A percentile compares a stretch with the other conserved stretches of the same genome.
Conservation (phyloP, 2,329 filamentous ascomycete species). For the Penicillium sclerotigenum region DNA sequence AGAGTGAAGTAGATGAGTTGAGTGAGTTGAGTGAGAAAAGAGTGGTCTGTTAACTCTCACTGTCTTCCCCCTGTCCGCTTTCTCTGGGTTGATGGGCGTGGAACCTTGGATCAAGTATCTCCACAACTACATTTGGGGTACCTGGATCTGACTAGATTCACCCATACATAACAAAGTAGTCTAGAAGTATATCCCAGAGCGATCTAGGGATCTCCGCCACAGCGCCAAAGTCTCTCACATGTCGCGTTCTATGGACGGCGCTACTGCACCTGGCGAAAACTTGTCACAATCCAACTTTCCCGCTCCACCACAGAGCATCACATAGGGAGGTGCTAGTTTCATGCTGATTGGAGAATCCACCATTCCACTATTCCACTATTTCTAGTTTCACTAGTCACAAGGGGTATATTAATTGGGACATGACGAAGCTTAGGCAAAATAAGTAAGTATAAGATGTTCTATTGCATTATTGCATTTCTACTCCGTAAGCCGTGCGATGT, state of each 20-base stretch:
- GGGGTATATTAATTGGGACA: not conserved
- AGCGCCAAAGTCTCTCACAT: conserved; percentile 20
- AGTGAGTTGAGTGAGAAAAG: no score
- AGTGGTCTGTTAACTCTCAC: not conserved
- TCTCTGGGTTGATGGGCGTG: conserved; percentile 8
- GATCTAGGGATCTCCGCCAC: conserved; percentile 8
- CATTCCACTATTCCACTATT: not conserved
- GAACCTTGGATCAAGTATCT: conserved; percentile 11
- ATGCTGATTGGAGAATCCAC: conserved; percentile 6
- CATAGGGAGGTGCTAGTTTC: conserved; percentile 1
- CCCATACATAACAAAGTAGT: not conserved
- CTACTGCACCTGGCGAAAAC: conserved; percentile 22
- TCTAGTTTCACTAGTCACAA: conserved; percentile 15
- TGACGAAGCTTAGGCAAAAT: not conserved
- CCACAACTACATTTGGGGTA: conserved; percentile 1
- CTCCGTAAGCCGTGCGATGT: not conserved
- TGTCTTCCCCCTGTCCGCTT: not conserved
- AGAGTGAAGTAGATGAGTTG: no score
- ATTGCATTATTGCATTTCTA: no score
- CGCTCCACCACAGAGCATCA: conserved; percentile 6
- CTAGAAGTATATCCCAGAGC: not conserved
- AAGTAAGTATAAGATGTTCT: not conserved
- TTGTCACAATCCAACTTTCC: conserved; percentile 24
- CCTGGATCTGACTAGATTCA: not conserved
- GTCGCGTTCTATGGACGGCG: conserved; percentile 7